These are phyloP conservation scores for Fusarium proliferatum DNA, from an alignment of 2,329 filamentous ascomycete species.

Conservation along the genomic window DNA sequence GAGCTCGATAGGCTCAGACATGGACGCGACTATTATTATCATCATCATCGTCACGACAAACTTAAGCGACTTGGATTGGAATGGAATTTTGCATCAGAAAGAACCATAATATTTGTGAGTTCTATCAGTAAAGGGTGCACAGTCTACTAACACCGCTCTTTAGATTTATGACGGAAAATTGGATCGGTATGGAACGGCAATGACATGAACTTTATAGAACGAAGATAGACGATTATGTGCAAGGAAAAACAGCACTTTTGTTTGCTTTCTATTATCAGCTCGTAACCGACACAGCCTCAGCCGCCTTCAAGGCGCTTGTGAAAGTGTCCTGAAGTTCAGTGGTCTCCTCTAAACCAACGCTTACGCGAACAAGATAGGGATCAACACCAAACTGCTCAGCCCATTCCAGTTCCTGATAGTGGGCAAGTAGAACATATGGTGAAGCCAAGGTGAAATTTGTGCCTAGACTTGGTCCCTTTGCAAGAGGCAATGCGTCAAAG, in stretches of 20 bases:
- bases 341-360: constrained; percentile 87
- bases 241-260: constrained; percentile 8
- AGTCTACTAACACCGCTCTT: constrained; percentile 7
- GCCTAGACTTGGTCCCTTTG: constrained; percentile 93
- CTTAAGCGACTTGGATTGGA: constrained; percentile 1
- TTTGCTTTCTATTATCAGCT: constrained; percentile 2
- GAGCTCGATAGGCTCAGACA: constrained; percentile 23
- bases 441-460: constrained; percentile 96
- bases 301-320: constrained; percentile 73
- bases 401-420: constrained; percentile 95
- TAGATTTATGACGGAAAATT: neutral
- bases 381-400: constrained; percentile 84
- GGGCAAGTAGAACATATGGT: constrained; percentile 91
- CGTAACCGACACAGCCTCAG: constrained; percentile 46
- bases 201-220: neutral
- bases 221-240: constrained; percentile 4
- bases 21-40: neutral
- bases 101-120: constrained; percentile 13
- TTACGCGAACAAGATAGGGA: constrained; percentile 82
- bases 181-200: neutral
- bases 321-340: constrained; percentile 73
- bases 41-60: neutral
- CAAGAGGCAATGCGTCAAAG: constrained; percentile 85
- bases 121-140: neutral
- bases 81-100: neutral